phyloP scores from a whole-genome alignment of 2,329 filamentous ascomycete species.

The Talaromyces sp. region DNA sequence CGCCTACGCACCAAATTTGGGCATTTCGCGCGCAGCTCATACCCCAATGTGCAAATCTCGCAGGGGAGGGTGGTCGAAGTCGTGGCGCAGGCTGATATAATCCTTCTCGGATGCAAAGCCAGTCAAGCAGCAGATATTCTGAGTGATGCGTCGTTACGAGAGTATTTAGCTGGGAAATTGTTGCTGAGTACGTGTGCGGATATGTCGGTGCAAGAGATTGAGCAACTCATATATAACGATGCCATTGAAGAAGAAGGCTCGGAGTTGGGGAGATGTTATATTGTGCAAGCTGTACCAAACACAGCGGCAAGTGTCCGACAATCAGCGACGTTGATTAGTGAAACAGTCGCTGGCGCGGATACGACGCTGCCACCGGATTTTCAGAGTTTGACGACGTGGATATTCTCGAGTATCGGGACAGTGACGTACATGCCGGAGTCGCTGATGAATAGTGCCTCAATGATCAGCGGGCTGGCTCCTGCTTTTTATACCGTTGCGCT shows the following conservation, averaged over 20 bases:
- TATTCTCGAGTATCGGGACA: conserved; percentile 20
- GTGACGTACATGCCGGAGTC: conserved; percentile 15
- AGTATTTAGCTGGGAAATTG: conserved; percentile 9
- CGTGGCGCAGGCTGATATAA: conserved; percentile 17
- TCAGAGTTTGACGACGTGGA: conserved; percentile 18
- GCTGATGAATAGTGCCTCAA: conserved; percentile 16
- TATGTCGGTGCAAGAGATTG: conserved; percentile 16
- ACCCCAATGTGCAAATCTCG: conserved; percentile 18
- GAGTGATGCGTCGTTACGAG: conserved; percentile 7
- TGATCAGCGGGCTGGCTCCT: conserved; percentile 16
- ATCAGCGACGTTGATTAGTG: conserved; percentile 19
- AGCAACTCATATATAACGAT: conserved; percentile 16
- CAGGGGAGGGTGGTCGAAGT: conserved; percentile 14
- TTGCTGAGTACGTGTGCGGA: conserved; percentile 17
- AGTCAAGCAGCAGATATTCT: conserved; percentile 11
- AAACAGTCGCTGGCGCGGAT: conserved; percentile 15
- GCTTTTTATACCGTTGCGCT: conserved; percentile 18
- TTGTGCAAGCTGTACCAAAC: conserved; percentile 17
- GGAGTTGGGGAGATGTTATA: conserved; percentile 2
- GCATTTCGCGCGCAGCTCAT: conserved; percentile 15
- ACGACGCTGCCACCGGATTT: conserved; percentile 13
- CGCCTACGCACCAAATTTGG: conserved; percentile 18
- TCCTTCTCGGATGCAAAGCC: conserved; percentile 16
- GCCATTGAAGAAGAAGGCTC: background rate
- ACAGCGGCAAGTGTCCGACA: conserved; percentile 14